Percentiles rank a stretch among this genome's conserved stretches.
These are phyloP conservation scores for Populus ilicifolia DNA, from an alignment of 345 rosid genomes.

Conservation along the genomic window DNA sequence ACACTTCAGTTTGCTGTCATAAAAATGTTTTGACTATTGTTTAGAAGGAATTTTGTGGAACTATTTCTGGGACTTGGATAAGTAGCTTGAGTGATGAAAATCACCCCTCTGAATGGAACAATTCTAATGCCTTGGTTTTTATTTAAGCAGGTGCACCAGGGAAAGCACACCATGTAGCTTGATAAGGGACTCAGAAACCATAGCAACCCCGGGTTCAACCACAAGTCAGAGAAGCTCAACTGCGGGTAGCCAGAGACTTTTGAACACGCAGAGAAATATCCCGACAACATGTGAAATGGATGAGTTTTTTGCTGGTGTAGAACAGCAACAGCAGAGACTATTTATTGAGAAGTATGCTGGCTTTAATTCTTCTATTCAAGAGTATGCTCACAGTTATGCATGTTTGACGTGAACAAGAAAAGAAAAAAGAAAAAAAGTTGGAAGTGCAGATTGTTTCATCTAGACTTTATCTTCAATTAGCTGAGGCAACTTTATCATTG, in stretches of 20 bases:
- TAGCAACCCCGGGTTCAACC: slow-evolving; percentile 47
- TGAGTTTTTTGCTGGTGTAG: slow-evolving; percentile 62
- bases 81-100: background rate
- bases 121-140: background rate
- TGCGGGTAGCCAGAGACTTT: slow-evolving; percentile 24
- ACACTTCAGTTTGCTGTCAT: too few relatives aligned
- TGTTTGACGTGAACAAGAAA: background rate
- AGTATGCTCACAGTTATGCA: background rate
- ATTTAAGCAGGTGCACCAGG: slow-evolving; percentile 45
- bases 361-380: background rate
- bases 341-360: slow-evolving; percentile 55
- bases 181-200: slow-evolving; percentile 31
- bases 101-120: background rate
- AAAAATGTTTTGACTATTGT: background rate
- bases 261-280: slow-evolving; percentile 26
- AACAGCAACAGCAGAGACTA: slow-evolving; percentile 46
- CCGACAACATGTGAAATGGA: slow-evolving; percentile 59
- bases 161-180: slow-evolving; percentile 53
- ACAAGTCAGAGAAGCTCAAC: slow-evolving; percentile 32
- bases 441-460: background rate
- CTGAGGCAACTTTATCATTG: background rate
- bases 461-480: background rate
- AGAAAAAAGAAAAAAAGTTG: background rate
- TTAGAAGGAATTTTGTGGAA: background rate
- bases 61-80: background rate